A percentile compares a stretch with the other conserved stretches of the same genome.
phyloP scores from a whole-genome alignment of 1,284 basidiomycete genomes.

The Puccinia sorghi region DNA sequence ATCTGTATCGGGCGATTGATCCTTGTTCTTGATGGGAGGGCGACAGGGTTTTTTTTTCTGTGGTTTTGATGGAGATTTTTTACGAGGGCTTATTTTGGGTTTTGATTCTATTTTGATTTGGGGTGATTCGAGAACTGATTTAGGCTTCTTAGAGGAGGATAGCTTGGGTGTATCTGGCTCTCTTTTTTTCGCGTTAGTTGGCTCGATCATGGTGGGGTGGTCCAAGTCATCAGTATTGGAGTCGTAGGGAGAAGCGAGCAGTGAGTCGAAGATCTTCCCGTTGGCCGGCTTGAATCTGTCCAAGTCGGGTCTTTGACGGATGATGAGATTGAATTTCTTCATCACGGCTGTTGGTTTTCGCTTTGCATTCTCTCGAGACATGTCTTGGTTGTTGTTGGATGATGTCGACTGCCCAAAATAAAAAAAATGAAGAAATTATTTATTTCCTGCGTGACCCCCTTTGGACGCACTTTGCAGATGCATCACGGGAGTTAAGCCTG shows the following conservation, averaged over 20 bases:
- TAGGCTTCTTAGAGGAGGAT: background rate
- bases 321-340: background rate
- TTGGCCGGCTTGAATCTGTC: constrained; percentile 32
- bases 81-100: background rate
- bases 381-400: background rate
- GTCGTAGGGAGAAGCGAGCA: background rate
- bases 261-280: constrained; percentile 7
- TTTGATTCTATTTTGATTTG: background rate
- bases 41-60: background rate
- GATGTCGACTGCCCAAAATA: too few relatives aligned
- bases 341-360: background rate
- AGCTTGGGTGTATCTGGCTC: background rate
- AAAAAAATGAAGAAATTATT: too few relatives aligned
- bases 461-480: too few relatives aligned
- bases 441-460: too few relatives aligned
- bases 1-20: too few relatives aligned
- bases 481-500: too few relatives aligned
- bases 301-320: constrained; percentile 19
- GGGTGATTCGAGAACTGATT: background rate
- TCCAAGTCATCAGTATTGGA: background rate
- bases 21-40: too few relatives aligned
- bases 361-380: background rate
- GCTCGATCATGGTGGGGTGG: background rate
- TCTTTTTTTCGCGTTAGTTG: background rate
- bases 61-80: background rate